Evolutionary conservation across 75 land plant genomes (phyloP).

Genomic region (Pinus albicaulis): DNA sequence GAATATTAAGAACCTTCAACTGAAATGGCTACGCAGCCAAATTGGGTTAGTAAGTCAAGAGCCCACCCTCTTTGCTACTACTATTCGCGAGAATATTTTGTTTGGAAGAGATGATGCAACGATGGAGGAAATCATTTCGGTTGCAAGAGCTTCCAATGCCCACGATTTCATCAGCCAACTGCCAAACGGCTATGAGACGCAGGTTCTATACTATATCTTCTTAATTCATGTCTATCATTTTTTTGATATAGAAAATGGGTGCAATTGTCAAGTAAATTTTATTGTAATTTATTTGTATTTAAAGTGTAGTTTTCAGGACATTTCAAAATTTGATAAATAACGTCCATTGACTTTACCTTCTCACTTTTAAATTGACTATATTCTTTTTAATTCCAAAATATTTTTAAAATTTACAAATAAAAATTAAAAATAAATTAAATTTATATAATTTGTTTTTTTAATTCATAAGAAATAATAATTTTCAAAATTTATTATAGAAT

Average conservation of each 20-base stretch:
- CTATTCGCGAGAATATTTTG: conserved; percentile 18
- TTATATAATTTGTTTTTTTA: too few relatives aligned
- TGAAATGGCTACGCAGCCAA: conserved; percentile 15
- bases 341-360: too few relatives aligned
- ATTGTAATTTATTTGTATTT: neutral
- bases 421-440: too few relatives aligned
- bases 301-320: neutral
- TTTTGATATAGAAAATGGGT: neutral
- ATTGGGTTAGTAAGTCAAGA: conserved; percentile 27
- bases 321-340: too few relatives aligned
- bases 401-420: too few relatives aligned
- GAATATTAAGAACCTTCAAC: conserved; percentile 9
- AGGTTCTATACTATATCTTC: neutral
- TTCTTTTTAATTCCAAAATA: too few relatives aligned
- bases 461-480: too few relatives aligned
- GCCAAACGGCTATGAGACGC: conserved; percentile 19
- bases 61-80: conserved; percentile 24
- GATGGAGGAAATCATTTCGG: conserved; percentile 14
- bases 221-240: too few relatives aligned
- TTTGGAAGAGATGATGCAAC: conserved; percentile 22
- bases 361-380: too few relatives aligned
- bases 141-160: conserved; percentile 19
- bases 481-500: too few relatives aligned
- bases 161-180: conserved; percentile 18
- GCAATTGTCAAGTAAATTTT: neutral